Base-by-base conservation (phyloP, 2,329 filamentous ascomycete genomes). In the Ophiosphaerella herpotricha region DNA sequence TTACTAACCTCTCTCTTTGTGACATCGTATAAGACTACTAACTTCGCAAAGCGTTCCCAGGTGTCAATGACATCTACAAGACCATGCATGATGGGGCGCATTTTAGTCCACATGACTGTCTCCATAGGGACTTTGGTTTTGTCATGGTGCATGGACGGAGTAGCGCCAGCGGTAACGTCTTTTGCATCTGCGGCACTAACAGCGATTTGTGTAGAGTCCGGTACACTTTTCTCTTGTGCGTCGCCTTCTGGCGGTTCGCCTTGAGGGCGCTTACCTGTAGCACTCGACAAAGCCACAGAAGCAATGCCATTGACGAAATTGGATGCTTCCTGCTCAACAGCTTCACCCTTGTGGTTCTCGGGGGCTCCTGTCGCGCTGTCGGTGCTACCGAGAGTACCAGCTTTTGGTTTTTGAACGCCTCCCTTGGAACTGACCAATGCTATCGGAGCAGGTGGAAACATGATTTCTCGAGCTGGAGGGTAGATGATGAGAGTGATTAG, bases 261-360 rank as follows among this genome's bases (percentile, higher is more conserved):
- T 67, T 88, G 83, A 0, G 89, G 88, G 55, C 91, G 85, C 66
- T 91, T 91, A 1, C 90, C 90, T 0, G 86, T 85, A 2, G 89
- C 89, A 58, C 87, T 89, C 40, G 86, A 87, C 14, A 93, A 74
- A 1, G 89, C 86, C 5, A 94, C 83, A 26, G 84, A 81, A 7
- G 86, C 84, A 44, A 94, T 85, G 31, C 86, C 83, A 46, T 86
- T 87, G 50, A 94, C 86, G 54, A 95, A 87, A 66, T 91, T 92
- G 60, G 83, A 87, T 1, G 91, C 91, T 69, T 95, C 90, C 53
- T 89, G 84, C 68, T 95, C 90, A 1, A 91, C 88, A 0, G 89
- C 89, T 68, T 94, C 90, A 23, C 91, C 90, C 67, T 90, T 87
- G 73, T 90, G 84, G 58, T 90, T 90, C 68, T 96, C 89, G 0